Evolutionary conservation across 1,284 basidiomycete genomes (phyloP).

Genomic region (Tylopilus sp.): DNA sequence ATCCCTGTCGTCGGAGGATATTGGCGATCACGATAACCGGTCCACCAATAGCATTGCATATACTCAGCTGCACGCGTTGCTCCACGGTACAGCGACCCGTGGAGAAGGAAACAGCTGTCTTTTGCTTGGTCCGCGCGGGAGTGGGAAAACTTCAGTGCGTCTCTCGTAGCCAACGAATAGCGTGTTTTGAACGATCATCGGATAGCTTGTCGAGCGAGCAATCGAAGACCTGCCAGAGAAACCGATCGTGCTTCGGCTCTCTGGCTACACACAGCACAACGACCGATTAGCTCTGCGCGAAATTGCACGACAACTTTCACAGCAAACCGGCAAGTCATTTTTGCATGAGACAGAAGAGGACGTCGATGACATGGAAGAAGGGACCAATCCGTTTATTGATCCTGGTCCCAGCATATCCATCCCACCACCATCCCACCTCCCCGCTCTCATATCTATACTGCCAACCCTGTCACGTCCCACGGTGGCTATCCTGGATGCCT

Average conservation of each 20-base stretch:
- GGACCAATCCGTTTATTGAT: conserved; percentile 41
- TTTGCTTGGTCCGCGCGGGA: conserved; percentile 76
- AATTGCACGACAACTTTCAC: conserved; percentile 77
- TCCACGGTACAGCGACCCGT: conserved; percentile 69
- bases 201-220: conserved; percentile 57
- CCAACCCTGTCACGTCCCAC: conserved; percentile 77
- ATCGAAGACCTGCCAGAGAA: conserved; percentile 42
- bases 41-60: conserved; percentile 49
- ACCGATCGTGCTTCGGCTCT: conserved; percentile 76
- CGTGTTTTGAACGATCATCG: conserved; percentile 2
- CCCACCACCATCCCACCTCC: conserved; percentile 74
- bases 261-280: conserved; percentile 80
- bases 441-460: conserved; percentile 74
- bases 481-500: conserved; percentile 81
- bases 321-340: conserved; percentile 61
- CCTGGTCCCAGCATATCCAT: conserved; percentile 35
- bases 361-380: conserved; percentile 26
- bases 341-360: conserved; percentile 42
- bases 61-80: conserved; percentile 56
- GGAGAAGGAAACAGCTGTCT: conserved; percentile 91
- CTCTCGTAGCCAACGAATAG: not conserved
- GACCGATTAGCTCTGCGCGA: conserved; percentile 91
- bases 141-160: conserved; percentile 79
- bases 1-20: conserved; percentile 25
- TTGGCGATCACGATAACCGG: conserved; percentile 32